Base-by-base conservation (phyloP, 768 basidiomycete species). In the Steccherinum ochraceum region DNA sequence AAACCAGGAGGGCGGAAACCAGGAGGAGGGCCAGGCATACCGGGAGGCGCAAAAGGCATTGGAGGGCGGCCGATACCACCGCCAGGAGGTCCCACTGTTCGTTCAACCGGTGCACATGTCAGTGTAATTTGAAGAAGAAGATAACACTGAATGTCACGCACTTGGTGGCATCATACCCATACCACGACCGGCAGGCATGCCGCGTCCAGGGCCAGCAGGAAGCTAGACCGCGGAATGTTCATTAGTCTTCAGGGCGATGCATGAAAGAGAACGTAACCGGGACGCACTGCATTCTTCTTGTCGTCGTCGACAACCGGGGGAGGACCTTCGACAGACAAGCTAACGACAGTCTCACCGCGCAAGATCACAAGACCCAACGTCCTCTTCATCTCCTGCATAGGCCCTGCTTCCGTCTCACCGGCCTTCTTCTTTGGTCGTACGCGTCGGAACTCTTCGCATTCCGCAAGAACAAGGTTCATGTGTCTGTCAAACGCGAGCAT, bases 401-500 rank as follows among this genome's bases (percentile, higher is more conserved):
- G 80, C 5, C 79, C 81, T 3, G 81, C 78, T 65, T 85, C 89
- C 35, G 64, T 69, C 70, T 83, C 84, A 23, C 89, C 89, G 12
- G 80, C 65, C 73, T 95, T 89, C 75, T 93, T 93, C 77, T 98
- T 97, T 35, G 88, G 87, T 57, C 89, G 75, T 40, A 98, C 84
- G 57, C 89, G 83, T 61, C 96, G 74, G 66, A 98, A 99, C 70
- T 99, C 96, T 69, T 99, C 96, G 64, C 94, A 97, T 61, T 98
- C 96, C 13, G 95, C 93, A 49, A 99, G 73, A 42, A 99, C 96
- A 60, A 99, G 77, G 72, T 99, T 99, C 96, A 98, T 99, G 71
- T 99, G 96, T 64, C 90, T 86, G 74, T 99, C 96, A 67, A 97
- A 99, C 48, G 96, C 96, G 67, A 99, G 87, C 91, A 98, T 96